Evolutionary conservation across 345 rosid genomes (phyloP).

Genomic region (Conringia planisiliqua): DNA sequence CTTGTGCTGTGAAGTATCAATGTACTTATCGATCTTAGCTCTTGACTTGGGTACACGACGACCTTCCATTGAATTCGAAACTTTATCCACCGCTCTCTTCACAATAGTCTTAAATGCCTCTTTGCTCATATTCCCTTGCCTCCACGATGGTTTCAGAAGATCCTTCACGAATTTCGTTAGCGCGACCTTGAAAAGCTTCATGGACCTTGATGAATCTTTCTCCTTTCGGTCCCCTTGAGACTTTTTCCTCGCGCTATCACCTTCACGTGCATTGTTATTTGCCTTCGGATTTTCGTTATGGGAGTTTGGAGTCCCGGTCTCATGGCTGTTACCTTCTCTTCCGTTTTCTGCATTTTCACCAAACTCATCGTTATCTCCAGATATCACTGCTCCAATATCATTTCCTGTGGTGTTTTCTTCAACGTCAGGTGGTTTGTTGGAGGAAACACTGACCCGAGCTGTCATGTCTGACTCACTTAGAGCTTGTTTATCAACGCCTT

Average conservation of each 20-base stretch:
- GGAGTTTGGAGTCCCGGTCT: slow-evolving; percentile 50
- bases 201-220: slow-evolving; percentile 53
- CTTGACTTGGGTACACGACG: slow-evolving; percentile 76
- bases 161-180: slow-evolving; percentile 93
- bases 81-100: slow-evolving; percentile 89
- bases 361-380: slow-evolving; percentile 55
- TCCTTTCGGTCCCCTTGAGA: slow-evolving; percentile 20
- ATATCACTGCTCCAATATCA: slow-evolving; percentile 36
- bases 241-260: slow-evolving; percentile 39
- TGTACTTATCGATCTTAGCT: slow-evolving; percentile 76
- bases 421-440: slow-evolving; percentile 52
- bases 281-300: slow-evolving; percentile 33
- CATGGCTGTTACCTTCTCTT: slow-evolving; percentile 50
- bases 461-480: slow-evolving; percentile 22
- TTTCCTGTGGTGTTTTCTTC: slow-evolving; percentile 55
- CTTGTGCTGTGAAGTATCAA: slow-evolving; percentile 65
- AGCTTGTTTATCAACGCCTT: slow-evolving; percentile 44
- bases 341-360: slow-evolving; percentile 70
- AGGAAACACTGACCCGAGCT: slow-evolving; percentile 33
- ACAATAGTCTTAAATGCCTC: slow-evolving; percentile 92
- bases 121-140: slow-evolving; percentile 93
- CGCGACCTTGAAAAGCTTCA: slow-evolving; percentile 66
- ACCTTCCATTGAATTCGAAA: slow-evolving; percentile 70
- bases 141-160: slow-evolving; percentile 86
- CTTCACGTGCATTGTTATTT: slow-evolving; percentile 46